Percentiles rank a stretch among this genome's conserved stretches.
Evolutionary conservation across 306 rosid genomes (phyloP).

Genomic region (Amphicarpaea edgeworthii): DNA sequence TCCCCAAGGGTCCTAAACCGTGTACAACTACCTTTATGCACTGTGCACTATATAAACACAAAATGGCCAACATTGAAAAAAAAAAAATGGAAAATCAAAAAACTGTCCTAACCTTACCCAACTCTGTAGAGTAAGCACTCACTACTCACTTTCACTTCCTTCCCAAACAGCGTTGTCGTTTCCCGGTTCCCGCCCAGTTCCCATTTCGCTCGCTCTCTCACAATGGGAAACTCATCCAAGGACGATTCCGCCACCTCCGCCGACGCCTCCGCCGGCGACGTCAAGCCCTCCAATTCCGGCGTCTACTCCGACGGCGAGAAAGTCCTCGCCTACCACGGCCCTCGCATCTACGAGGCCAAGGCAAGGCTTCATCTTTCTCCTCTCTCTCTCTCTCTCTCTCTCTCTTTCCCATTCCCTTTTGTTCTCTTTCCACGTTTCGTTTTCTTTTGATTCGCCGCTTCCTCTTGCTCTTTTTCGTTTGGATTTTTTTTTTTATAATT

Average conservation of each 20-base stretch:
- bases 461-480: background rate
- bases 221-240: slow-evolving; percentile 80
- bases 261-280: slow-evolving; percentile 73
- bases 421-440: background rate
- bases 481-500: slow-evolving; percentile 36
- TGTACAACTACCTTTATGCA: no score
- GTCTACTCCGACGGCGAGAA: slow-evolving; percentile 79
- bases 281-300: slow-evolving; percentile 60
- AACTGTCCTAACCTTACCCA: background rate
- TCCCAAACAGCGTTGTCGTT: slow-evolving; percentile 11
- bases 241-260: slow-evolving; percentile 74
- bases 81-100: background rate
- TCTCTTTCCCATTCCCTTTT: no score
- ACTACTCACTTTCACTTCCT: slow-evolving; percentile 6
- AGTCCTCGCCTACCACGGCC: slow-evolving; percentile 91
- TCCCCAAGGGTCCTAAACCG: no score
- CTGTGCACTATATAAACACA: no score
- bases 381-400: no score
- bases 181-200: slow-evolving; percentile 48
- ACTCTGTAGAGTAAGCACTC: background rate
- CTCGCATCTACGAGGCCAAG: slow-evolving; percentile 98
- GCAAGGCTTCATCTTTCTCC: slow-evolving; percentile 47
- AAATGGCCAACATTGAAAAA: background rate
- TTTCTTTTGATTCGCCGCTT: slow-evolving; percentile 7
- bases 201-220: slow-evolving; percentile 25